Percentiles rank a stretch among this genome's conserved stretches.
phyloP scores from a whole-genome alignment of 1,284 basidiomycete species.

The Ceratobasidium sp. region DNA sequence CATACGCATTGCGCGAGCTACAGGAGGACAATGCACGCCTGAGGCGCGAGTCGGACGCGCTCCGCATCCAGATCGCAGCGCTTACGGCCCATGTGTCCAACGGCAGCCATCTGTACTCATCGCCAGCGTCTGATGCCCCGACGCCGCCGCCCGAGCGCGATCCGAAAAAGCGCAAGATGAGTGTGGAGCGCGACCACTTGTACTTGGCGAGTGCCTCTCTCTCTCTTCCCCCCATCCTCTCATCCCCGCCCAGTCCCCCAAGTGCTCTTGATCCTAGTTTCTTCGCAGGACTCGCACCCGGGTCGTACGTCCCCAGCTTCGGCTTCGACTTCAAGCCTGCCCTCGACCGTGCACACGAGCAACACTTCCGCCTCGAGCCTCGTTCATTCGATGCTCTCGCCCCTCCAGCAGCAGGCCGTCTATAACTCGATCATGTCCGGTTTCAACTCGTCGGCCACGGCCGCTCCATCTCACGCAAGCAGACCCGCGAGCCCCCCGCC shows the following conservation, averaged over 20 bases:
- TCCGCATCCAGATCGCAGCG: slow-evolving; percentile 32
- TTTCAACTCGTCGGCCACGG: not conserved
- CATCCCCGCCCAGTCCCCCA: slow-evolving; percentile 9
- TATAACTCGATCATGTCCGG: slow-evolving; percentile 29
- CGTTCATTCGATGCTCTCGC: slow-evolving; percentile 20
- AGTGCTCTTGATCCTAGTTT: slow-evolving; percentile 43
- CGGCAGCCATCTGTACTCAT: slow-evolving; percentile 3
- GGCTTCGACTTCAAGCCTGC: slow-evolving; percentile 6
- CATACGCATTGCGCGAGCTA: slow-evolving; percentile 68
- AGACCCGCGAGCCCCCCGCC: not conserved
- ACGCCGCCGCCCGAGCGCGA: slow-evolving; percentile 40
- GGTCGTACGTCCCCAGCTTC: slow-evolving; percentile 23
- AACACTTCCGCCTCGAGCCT: slow-evolving; percentile 11
- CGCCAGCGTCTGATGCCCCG: slow-evolving; percentile 39
- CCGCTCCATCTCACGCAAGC: slow-evolving; percentile 4
- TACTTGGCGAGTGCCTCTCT: slow-evolving; percentile 45
- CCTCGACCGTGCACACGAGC: not conserved
- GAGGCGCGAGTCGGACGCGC: slow-evolving; percentile 59
- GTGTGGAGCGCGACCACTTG: slow-evolving; percentile 49
- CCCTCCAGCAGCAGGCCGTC: slow-evolving; percentile 30
- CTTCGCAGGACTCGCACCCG: slow-evolving; percentile 25
- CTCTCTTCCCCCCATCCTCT: slow-evolving; percentile 36
- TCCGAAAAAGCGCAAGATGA: slow-evolving; percentile 40
- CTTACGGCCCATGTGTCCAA: slow-evolving; percentile 11
- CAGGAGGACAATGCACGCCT: slow-evolving; percentile 74